Evolutionary conservation across 768 basidiomycete genomes (phyloP), one percentile per base, ranked within the genome.

Genomic region (Lactifluus rugatus): DNA sequence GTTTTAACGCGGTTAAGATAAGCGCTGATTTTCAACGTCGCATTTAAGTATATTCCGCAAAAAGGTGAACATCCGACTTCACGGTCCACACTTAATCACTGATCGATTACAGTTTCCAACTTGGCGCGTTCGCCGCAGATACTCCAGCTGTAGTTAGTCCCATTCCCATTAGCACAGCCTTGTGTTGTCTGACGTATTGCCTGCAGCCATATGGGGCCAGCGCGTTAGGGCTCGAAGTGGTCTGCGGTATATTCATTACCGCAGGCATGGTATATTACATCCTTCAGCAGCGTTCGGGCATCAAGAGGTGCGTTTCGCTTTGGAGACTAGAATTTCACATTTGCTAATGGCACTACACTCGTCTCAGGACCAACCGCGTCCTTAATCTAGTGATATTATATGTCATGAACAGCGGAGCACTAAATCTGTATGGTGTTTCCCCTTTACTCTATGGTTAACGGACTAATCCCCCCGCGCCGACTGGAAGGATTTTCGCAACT

Each of bases 201-300:
- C 7, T 47, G n/a, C 26, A 57, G 56, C 56, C 56, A 21, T 57
- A 26, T 34, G 56, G 49, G 26, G 56, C 44, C 23, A 52, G 13
- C 10, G 10, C 36, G 6, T 47, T 57, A 23, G 49, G 25, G 13
- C 56, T 57, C 28, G 56, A 57, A 32, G 56, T 57, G 14, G 10
- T 41, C 19, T 52, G 49, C 14, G 56, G 56, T 39, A 17, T 47
- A 21, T 36, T 57, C 19, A 57, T 57, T 32, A 57, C 56, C 2
- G n/a, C 7, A 19, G 28, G 56, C 13, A 57, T 57, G 56, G 56
- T 57, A 23, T 57, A 52, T 45, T 57, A 57, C 44, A 46, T 57
- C 34, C 44, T 57, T 21, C 34, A 46, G 36, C 56, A 52, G 26
- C 56, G 56, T 34, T 51, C 56, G 7, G 45, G 34, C 21, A 2